Evolutionary conservation across 495 filamentous ascomycete species (phyloP).

Genomic region (Neurospora sp.): DNA sequence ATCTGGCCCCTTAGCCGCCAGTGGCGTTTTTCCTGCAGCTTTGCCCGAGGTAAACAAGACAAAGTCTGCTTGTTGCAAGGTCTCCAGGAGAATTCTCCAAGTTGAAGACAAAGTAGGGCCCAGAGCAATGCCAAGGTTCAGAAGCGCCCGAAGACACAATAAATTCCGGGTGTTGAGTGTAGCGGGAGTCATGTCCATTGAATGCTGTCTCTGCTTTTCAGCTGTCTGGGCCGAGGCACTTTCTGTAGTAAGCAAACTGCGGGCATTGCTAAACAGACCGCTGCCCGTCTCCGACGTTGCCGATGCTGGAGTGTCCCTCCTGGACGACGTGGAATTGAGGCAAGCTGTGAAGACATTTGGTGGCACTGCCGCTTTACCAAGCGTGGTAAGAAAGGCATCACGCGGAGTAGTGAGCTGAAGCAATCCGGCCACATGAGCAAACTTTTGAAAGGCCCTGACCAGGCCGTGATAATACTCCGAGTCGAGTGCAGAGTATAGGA

Average conservation of each 20-base stretch:
- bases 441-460: slow-evolving; percentile 90
- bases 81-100: slow-evolving; percentile 86
- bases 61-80: slow-evolving; percentile 81
- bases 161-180: slow-evolving; percentile 81
- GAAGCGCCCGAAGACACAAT: slow-evolving; percentile 74
- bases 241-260: slow-evolving; percentile 57
- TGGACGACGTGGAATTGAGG: slow-evolving; percentile 33
- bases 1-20: slow-evolving; percentile 32
- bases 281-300: slow-evolving; percentile 36
- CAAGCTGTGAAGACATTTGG: slow-evolving; percentile 59
- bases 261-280: slow-evolving; percentile 50
- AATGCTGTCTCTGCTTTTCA: slow-evolving; percentile 44
- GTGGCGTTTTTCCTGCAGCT: slow-evolving; percentile 33
- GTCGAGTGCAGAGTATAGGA: slow-evolving; percentile 82
- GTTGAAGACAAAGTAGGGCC: slow-evolving; percentile 76
- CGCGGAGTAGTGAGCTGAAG: slow-evolving; percentile 73
- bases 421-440: slow-evolving; percentile 89
- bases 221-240: slow-evolving; percentile 36
- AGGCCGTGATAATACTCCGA: slow-evolving; percentile 90
- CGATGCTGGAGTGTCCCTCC: not conserved
- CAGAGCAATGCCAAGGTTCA: slow-evolving; percentile 90
- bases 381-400: slow-evolving; percentile 88
- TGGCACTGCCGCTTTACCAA: slow-evolving; percentile 87
- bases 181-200: slow-evolving; percentile 36
- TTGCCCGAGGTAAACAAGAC: slow-evolving; percentile 57